These are phyloP conservation scores for Filosporella fistucella DNA, from an alignment of 495 filamentous ascomycete genomes.

Conservation along the genomic window DNA sequence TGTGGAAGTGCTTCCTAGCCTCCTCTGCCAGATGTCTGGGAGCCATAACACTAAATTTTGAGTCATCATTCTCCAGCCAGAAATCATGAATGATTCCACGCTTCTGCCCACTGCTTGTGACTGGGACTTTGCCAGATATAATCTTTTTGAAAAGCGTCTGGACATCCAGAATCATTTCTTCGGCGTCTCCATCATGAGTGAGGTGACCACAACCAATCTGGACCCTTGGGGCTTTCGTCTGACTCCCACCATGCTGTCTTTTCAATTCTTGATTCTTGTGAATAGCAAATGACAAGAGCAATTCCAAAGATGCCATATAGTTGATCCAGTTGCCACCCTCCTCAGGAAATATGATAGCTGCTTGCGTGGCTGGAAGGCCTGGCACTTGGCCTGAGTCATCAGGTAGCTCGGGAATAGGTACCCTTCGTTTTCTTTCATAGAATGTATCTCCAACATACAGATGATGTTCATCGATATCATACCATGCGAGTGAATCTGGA, in stretches of 20 bases:
- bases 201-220: conserved; percentile 27
- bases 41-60: conserved; percentile 25
- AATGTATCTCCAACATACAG: conserved; percentile 39
- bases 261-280: conserved; percentile 17
- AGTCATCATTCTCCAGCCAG: conserved; percentile 21
- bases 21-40: conserved; percentile 25
- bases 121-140: conserved; percentile 21
- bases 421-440: conserved; percentile 28
- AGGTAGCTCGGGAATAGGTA: conserved; percentile 10
- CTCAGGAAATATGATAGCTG: conserved; percentile 32
- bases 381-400: conserved; percentile 5
- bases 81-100: conserved; percentile 24
- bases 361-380: conserved; percentile 9
- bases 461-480: conserved; percentile 31
- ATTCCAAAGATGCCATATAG: conserved; percentile 26
- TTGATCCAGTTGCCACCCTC: conserved; percentile 27
- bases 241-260: background rate
- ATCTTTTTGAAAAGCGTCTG: conserved; percentile 20
- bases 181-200: conserved; percentile 24
- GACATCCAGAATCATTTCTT: conserved; percentile 24
- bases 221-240: conserved; percentile 10
- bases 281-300: conserved; percentile 24
- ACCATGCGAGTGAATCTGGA: conserved; percentile 36
- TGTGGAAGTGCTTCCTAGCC: conserved; percentile 22
- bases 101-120: conserved; percentile 14